Percentiles rank a stretch among this genome's conserved stretches.
These are phyloP conservation scores for Claviceps fusiformis DNA, from an alignment of 2,329 filamentous ascomycete species.

Conservation along the genomic window DNA sequence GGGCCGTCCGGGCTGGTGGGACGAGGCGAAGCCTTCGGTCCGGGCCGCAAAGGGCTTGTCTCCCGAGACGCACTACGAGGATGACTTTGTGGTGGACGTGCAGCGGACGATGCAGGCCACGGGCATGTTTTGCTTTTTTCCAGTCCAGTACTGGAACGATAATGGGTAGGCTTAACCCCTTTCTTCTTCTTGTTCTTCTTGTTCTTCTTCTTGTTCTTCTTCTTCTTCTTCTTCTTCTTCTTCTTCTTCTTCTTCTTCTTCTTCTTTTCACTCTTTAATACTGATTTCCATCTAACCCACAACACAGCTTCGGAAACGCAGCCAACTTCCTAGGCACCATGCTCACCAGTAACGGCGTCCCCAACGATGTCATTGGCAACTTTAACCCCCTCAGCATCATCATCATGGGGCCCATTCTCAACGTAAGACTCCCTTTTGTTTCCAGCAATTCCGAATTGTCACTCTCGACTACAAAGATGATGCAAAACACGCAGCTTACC, in stretches of 20 bases:
- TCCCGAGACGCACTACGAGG: conserved; percentile 44
- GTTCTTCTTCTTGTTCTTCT: too few species aligned
- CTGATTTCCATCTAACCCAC: too few species aligned
- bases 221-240: too few species aligned
- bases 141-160: conserved; percentile 26
- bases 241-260: too few species aligned
- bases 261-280: too few species aligned
- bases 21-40: conserved; percentile 41
- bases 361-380: conserved; percentile 48
- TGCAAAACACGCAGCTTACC: too few species aligned
- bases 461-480: too few species aligned
- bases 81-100: conserved; percentile 54
- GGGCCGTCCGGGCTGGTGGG: conserved; percentile 42
- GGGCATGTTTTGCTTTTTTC: conserved; percentile 28
- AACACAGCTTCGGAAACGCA: conserved; percentile 18
- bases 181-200: too few species aligned
- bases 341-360: conserved; percentile 34
- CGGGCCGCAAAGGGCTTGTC: conserved; percentile 27
- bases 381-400: conserved; percentile 47
- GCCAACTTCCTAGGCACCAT: conserved; percentile 24
- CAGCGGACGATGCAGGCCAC: conserved; percentile 33
- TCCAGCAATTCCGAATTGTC: not conserved
- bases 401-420: conserved; percentile 22
- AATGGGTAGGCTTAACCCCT: conserved; percentile 12
- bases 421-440: conserved; percentile 5